Evolutionary conservation across 2,329 filamentous ascomycete genomes (phyloP).

Genomic region (Chaetothyriales sp.): DNA sequence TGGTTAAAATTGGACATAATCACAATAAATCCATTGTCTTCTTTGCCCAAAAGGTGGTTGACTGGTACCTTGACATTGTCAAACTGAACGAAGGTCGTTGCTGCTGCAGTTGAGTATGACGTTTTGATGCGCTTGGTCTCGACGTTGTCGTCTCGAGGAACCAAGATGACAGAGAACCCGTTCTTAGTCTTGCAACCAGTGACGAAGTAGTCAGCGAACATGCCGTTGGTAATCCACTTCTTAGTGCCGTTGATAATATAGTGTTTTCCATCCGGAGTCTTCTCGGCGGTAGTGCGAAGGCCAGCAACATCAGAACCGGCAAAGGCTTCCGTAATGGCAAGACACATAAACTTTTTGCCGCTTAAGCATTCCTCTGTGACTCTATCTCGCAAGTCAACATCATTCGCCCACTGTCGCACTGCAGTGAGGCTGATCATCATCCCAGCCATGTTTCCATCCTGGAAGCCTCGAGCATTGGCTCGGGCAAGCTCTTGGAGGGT

Average conservation of each 20-base stretch:
- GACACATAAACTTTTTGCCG: slow-evolving; percentile 55
- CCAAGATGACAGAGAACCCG: slow-evolving; percentile 54
- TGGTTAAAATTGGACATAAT: slow-evolving; percentile 69
- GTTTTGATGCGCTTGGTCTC: slow-evolving; percentile 55
- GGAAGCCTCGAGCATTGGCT: slow-evolving; percentile 62
- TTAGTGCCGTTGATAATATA: slow-evolving; percentile 59
- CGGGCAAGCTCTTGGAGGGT: slow-evolving; percentile 58
- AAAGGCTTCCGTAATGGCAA: slow-evolving; percentile 66
- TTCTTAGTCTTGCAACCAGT: slow-evolving; percentile 60
- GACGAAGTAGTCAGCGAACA: slow-evolving; percentile 53
- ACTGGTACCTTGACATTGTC: slow-evolving; percentile 61
- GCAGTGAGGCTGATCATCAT: slow-evolving; percentile 50
- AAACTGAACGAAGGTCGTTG: slow-evolving; percentile 62
- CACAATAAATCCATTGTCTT: slow-evolving; percentile 59
- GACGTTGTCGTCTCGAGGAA: slow-evolving; percentile 57
- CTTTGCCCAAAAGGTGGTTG: slow-evolving; percentile 54
- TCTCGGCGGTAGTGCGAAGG: slow-evolving; percentile 53
- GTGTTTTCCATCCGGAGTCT: slow-evolving; percentile 48
- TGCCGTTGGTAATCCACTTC: slow-evolving; percentile 69
- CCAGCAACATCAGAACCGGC: slow-evolving; percentile 63
- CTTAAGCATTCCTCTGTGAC: slow-evolving; percentile 55
- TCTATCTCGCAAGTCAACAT: slow-evolving; percentile 45
- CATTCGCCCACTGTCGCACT: slow-evolving; percentile 58
- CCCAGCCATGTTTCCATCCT: slow-evolving; percentile 63
- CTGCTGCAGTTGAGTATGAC: slow-evolving; percentile 48